phyloP scores from a whole-genome alignment of 441 rosid species.

The Jatropha multifida region DNA sequence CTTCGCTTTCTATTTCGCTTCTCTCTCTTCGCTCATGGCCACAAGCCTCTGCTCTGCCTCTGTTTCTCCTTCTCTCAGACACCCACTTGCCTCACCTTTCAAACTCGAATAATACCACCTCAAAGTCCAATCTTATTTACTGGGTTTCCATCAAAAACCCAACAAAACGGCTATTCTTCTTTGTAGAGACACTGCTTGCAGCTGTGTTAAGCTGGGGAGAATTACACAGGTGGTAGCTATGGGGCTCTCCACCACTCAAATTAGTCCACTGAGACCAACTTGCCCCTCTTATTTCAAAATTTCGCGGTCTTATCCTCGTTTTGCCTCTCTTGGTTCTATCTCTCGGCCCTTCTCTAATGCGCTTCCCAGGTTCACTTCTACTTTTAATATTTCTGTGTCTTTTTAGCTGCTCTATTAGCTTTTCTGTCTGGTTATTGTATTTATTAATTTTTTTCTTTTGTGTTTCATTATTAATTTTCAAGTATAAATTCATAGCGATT shows the following conservation, averaged over 20 bases:
- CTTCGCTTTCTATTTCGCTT: neutral
- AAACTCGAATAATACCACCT: neutral
- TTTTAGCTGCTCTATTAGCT: neutral
- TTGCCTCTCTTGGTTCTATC: conserved; percentile 20
- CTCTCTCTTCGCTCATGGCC: conserved; percentile 21
- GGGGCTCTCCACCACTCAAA: conserved; percentile 58
- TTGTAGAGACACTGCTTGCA: neutral
- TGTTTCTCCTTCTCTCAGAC: conserved; percentile 28
- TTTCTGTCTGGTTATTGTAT: neutral
- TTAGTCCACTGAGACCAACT: conserved; percentile 40
- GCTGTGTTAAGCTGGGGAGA: conserved; percentile 49
- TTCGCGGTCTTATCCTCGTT: conserved; percentile 39
- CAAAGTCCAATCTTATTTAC: conserved; percentile 13
- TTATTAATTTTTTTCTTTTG: neutral
- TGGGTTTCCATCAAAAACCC: conserved; percentile 22
- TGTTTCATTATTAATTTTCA: neutral
- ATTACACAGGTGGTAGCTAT: conserved; percentile 40
- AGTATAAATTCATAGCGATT: neutral
- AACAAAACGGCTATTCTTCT: conserved; percentile 44
- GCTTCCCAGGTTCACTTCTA: conserved; percentile 41
- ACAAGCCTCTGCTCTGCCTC: conserved; percentile 16
- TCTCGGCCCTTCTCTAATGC: conserved; percentile 31
- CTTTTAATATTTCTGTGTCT: neutral
- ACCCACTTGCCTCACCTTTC: conserved; percentile 33
- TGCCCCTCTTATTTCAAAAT: conserved; percentile 45